Base-by-base conservation (phyloP, 306 rosid genomes). In the Cyamopsis tetragonoloba region DNA sequence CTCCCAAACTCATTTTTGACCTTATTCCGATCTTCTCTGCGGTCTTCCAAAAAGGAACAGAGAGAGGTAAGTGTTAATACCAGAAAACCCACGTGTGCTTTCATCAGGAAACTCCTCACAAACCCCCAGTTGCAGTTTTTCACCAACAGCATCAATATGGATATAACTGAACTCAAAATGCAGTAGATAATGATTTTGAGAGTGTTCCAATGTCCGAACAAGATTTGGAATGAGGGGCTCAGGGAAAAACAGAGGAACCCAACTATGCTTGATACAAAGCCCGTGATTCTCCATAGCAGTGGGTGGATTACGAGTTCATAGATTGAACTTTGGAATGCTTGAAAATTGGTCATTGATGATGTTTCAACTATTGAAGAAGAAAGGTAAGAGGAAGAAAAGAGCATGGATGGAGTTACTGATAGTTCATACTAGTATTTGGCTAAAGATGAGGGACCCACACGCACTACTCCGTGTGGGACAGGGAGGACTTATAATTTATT, bases 21-120 rank as follows among this genome's bases (percentile, higher is more conserved):
- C 6, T 22, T n/a, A n/a, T n/a, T 7, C 65, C 11, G 35, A 22
- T 30, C 20, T 8, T 30, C 24, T 6, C 72, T 41, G n/a, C 19
- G 39, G 41, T 64, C 78, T 31, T 73, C 66, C 3, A 24, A 34
- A 7, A 2, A 65, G 0, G 68, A 74, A 51, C 49, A 66, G 3
- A 74, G 13, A 34, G 69, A 47, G 6, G 63, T 66, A 0, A 74
- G 44, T 0, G 55, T 55, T 11, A 74, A 15, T 4, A 26, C 51
- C 22, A 55, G 3, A 65, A 64, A 65, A 3, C 62, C 13, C 20
- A 57, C 44, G 0, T 57, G 62, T 6, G 79, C 51, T 66, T 23
- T 66, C 53, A 56, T 0, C 61, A 57, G 12, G 35, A 75, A 46
- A 12, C 3, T 2, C 19, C 23, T 48, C 4, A 28, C 8, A 17